Percentiles rank a stretch among this genome's conserved stretches.
phyloP scores from a whole-genome alignment of 306 rosid genomes.

The Rubus idaeus region DNA sequence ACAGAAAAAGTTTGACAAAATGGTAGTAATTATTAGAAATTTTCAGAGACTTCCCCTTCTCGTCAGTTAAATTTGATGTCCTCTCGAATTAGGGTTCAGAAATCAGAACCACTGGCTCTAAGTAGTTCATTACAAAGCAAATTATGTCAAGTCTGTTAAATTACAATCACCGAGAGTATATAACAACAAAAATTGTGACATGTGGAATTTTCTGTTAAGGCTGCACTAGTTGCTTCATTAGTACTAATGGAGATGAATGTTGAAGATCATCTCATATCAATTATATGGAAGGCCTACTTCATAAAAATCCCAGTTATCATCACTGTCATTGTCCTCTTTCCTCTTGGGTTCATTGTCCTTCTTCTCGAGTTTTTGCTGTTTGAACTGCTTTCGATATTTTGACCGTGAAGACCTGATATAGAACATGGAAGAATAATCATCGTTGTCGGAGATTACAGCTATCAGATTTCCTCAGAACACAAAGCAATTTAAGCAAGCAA shows the following conservation, averaged over 20 bases:
- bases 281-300: conserved; percentile 40
- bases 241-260: neutral
- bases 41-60: neutral
- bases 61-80: neutral
- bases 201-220: neutral
- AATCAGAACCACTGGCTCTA: neutral
- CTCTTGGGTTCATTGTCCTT: conserved; percentile 10
- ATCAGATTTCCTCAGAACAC: neutral
- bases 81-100: neutral
- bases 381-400: conserved; percentile 10
- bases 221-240: neutral
- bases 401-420: conserved; percentile 17
- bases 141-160: neutral
- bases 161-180: neutral
- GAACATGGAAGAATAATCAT: neutral
- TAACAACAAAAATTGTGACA: neutral
- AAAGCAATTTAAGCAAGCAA: conserved; percentile 1
- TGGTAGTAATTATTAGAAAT: neutral
- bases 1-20: neutral
- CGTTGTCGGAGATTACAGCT: neutral
- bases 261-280: neutral
- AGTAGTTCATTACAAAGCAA: neutral
- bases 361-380: neutral
- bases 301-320: conserved; percentile 36
- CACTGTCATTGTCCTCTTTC: conserved; percentile 13